Evolutionary conservation across 345 rosid genomes (phyloP).

Genomic region (Ceriops tagal): DNA sequence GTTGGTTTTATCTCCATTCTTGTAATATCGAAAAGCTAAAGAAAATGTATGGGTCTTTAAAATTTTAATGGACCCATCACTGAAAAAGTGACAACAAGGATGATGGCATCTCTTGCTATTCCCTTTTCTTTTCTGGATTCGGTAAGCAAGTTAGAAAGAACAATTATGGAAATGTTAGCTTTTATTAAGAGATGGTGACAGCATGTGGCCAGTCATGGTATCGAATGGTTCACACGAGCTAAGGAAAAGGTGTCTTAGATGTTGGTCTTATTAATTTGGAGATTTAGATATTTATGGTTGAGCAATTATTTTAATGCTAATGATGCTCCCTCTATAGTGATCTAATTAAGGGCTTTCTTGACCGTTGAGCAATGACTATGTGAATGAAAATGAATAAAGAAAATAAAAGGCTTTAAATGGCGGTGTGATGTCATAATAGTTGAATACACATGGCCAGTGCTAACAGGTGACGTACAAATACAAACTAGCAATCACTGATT

Average conservation of each 20-base stretch:
- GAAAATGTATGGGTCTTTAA: not conserved
- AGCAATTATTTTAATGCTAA: not conserved
- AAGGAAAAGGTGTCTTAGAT: constrained; percentile 5
- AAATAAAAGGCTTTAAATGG: not conserved
- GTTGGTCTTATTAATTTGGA: constrained; percentile 11
- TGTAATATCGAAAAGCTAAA: not conserved
- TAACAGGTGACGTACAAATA: constrained; percentile 3
- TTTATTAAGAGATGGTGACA: constrained; percentile 3
- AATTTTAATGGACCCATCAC: not conserved
- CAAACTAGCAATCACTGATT: not conserved
- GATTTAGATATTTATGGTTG: not conserved
- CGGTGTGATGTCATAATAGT: constrained; percentile 7
- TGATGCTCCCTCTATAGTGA: not conserved
- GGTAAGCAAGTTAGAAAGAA: constrained; percentile 17
- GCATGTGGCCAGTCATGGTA: constrained; percentile 32
- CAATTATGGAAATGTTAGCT: not conserved
- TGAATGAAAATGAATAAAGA: constrained; percentile 1
- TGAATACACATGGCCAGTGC: constrained; percentile 10
- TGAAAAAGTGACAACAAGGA: constrained; percentile 13
- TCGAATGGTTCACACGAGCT: constrained; percentile 13
- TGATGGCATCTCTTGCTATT: constrained; percentile 31
- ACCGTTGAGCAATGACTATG: not conserved
- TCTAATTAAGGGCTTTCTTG: constrained; percentile 11
- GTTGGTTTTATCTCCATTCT: too few relatives aligned
- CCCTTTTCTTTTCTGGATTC: constrained; percentile 24